Percentiles rank a stretch among this genome's conserved stretches.
Conservation (phyloP, 257 asterid species). For the Nicotiana knightiana region DNA sequence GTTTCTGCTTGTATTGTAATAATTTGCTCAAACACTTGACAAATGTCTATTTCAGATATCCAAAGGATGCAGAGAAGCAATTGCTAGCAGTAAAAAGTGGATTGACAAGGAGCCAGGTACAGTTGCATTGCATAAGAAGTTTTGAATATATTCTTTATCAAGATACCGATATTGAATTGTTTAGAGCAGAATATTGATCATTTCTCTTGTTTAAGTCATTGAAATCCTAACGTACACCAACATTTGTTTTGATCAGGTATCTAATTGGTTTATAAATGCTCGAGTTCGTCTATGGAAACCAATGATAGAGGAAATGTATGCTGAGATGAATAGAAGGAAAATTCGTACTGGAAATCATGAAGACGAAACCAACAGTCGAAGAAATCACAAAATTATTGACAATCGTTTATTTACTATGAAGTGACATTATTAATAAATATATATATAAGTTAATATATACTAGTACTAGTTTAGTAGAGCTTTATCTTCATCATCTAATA, state of each 20-base stretch:
- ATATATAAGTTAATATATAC: neutral
- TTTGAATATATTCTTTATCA: too few species aligned
- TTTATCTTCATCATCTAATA: neutral
- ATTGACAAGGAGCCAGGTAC: conserved; percentile 82
- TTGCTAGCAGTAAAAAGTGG: conserved; percentile 88
- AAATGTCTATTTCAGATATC: conserved; percentile 46
- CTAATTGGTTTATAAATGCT: conserved; percentile 92
- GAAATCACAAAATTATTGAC: conserved; percentile 23
- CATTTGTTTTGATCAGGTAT: conserved; percentile 41
- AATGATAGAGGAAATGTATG: conserved; percentile 90
- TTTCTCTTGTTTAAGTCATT: neutral
- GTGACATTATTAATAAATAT: conserved; percentile 12
- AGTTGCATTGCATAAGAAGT: neutral
- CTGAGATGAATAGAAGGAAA: conserved; percentile 68
- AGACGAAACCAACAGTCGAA: conserved; percentile 22
- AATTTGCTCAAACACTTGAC: neutral
- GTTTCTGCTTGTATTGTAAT: neutral
- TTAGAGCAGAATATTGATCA: neutral
- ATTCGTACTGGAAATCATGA: conserved; percentile 26
- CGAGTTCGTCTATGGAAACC: conserved; percentile 94
- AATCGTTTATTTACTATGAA: conserved; percentile 36
- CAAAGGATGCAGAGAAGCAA: conserved; percentile 91
- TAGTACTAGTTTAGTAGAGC: conserved; percentile 11
- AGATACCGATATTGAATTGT: neutral
- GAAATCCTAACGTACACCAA: neutral